Evolutionary conservation across 2,329 filamentous ascomycete genomes (phyloP).

Genomic region (Ceratocystis alfenasii): DNA sequence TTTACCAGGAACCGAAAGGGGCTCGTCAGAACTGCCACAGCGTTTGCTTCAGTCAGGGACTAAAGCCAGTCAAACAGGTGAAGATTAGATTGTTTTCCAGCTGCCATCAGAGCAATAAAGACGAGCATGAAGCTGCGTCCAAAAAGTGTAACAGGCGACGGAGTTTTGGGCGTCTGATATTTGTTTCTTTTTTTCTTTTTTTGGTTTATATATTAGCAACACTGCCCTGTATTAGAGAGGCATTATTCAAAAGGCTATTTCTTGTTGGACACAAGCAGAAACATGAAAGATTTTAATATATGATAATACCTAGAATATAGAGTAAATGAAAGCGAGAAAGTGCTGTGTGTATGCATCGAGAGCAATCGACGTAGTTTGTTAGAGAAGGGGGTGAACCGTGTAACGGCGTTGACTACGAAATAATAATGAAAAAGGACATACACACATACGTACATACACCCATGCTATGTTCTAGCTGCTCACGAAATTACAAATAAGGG

Average conservation of each 20-base stretch:
- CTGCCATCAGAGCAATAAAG: conserved; percentile 26
- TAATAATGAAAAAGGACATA: no score
- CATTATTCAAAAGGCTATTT: not conserved
- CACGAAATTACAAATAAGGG: no score
- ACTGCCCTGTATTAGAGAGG: conserved; percentile 25
- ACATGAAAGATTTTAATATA: not conserved
- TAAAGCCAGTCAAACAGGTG: conserved; percentile 30
- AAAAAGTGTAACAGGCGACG: not conserved
- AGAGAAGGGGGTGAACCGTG: no score
- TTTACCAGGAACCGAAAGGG: not conserved
- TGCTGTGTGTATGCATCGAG: not conserved
- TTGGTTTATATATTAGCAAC: conserved; percentile 19
- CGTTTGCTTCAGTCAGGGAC: conserved; percentile 1
- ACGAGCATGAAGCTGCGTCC: not conserved
- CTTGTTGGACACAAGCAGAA: not conserved
- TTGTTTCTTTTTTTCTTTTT: not conserved
- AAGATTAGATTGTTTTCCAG: conserved; percentile 29
- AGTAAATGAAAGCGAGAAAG: not conserved
- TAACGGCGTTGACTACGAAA: no score
- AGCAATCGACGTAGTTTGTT: not conserved
- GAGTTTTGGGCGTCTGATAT: conserved; percentile 8
- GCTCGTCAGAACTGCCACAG: conserved; percentile 6
- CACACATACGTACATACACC: no score
- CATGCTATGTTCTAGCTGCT: no score
- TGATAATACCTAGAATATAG: not conserved